phyloP scores from a whole-genome alignment of 2,329 filamentous ascomycete genomes.

The Alternaria gansuensis region DNA sequence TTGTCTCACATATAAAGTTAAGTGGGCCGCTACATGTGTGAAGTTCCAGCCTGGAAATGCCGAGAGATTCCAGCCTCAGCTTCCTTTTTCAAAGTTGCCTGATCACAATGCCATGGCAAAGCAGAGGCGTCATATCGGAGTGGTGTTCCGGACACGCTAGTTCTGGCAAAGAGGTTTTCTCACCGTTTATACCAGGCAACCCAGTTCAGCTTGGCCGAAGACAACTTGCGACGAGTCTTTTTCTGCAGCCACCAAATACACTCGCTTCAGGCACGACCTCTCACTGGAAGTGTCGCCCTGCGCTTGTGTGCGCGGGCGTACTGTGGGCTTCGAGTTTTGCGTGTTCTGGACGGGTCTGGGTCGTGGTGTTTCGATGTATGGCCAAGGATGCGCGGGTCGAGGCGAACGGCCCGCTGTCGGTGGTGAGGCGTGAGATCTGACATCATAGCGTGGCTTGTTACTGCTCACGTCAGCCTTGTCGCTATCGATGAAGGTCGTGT shows the following conservation, averaged over 20 bases:
- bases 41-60: neutral
- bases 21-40: slow-evolving; percentile 4
- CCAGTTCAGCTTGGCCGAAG: neutral
- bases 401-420: slow-evolving; percentile 7
- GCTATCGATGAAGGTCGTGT: neutral
- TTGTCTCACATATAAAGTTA: slow-evolving; percentile 5
- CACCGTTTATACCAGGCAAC: slow-evolving; percentile 2
- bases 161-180: neutral
- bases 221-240: neutral
- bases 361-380: slow-evolving; percentile 1
- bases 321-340: neutral
- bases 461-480: neutral
- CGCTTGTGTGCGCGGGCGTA: slow-evolving; percentile 1
- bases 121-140: neutral
- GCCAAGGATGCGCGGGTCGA: slow-evolving; percentile 11
- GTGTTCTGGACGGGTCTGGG: slow-evolving; percentile 7
- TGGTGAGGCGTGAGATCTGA: neutral
- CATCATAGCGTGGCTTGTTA: neutral
- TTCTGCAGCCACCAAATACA: slow-evolving; percentile 7
- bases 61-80: neutral
- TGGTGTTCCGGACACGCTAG: neutral
- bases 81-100: neutral
- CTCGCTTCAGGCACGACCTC: neutral
- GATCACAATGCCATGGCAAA: neutral
- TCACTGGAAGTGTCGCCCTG: neutral